A percentile compares a stretch with the other conserved stretches of the same genome.
Conservation (phyloP, 805 yeast species). For the Candida corydali region DNA sequence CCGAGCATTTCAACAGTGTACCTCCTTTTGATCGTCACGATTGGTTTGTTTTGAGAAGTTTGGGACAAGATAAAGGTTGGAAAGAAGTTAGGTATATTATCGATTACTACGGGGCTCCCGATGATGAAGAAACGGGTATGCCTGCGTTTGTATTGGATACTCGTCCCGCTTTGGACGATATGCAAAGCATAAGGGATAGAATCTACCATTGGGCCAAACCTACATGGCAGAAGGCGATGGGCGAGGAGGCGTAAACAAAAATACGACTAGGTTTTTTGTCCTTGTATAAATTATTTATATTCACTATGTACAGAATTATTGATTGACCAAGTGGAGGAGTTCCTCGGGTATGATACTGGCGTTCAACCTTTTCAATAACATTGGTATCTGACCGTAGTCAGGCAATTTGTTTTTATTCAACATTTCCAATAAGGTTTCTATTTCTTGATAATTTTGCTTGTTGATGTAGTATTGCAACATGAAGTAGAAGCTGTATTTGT, state of each 20-base stretch:
- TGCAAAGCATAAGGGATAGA: constrained; percentile 64
- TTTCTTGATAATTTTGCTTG: constrained; percentile 24
- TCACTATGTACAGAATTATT: constrained; percentile 2
- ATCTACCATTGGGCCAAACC: constrained; percentile 64
- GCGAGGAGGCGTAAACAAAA: too few relatives aligned
- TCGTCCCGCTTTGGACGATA: constrained; percentile 84
- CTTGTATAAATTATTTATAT: too few relatives aligned
- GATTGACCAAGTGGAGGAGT: constrained; percentile 1
- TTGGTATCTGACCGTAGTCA: constrained; percentile 29
- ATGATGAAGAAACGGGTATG: constrained; percentile 77
- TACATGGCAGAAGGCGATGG: constrained; percentile 68
- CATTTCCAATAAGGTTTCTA: constrained; percentile 36
- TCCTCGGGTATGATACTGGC: not conserved
- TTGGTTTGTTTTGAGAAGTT: constrained; percentile 86
- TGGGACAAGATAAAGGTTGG: constrained; percentile 48
- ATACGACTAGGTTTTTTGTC: too few relatives aligned
- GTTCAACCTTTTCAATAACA: not conserved
- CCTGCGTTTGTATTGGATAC: constrained; percentile 93
- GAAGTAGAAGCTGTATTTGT: constrained; percentile 47
- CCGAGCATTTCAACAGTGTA: constrained; percentile 63
- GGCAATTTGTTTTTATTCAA: constrained; percentile 23
- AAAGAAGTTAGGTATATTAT: constrained; percentile 82
- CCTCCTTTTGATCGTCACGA: constrained; percentile 98
- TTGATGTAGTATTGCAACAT: constrained; percentile 37
- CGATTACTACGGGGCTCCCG: constrained; percentile 96